Evolutionary conservation across 345 rosid genomes (phyloP), one percentile per base, ranked within the genome.

Genomic region (Gossypium arboreum): DNA sequence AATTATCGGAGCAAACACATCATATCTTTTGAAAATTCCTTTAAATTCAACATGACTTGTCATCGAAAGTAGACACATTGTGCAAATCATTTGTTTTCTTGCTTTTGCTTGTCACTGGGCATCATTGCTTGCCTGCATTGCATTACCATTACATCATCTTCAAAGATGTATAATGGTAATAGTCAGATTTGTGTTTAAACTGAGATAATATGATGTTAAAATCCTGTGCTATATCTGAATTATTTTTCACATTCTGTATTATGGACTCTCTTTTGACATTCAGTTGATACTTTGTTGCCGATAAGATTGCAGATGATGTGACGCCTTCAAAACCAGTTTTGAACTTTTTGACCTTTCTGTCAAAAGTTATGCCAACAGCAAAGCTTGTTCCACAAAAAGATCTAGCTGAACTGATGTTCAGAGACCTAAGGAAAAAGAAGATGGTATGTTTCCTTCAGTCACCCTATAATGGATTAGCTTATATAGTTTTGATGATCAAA

Each of bases 241-340:
- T 57, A 7, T 3, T 55, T 9, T 48, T 74, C 55, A 43, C 50
- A 47, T 69, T 11, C 57, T 68, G 64, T 7, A 45, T 70, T 41
- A 48, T 24, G 39, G 43, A 69, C 12, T 71, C 24, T 54, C 20
- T 48, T 58, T 66, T 52, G 27, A 66, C 55, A 29, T 79, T 57
- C n/a, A 22, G n/a, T 61, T 64, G 66, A 71, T 60, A 91, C 83
- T 66, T 74, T 75, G 48, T 85, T 85, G 59, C 75, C 66, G 74
- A 52, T 61, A 90, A 94, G 98, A 91, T 94, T 81, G 81, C 97
- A 91, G 97, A 92, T 70, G 92, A 84, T 63, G 81, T 89, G 64
- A 85, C 65, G 72, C 97, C 97, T 56, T 87, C 97, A 15, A 79
- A 83, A 67, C 78, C 86, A 75, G 81, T 90, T 73, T 75, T 85